These are phyloP conservation scores for Kitagawia praeruptora DNA, from an alignment of 129 eudicot genomes.

Conservation along the genomic window DNA sequence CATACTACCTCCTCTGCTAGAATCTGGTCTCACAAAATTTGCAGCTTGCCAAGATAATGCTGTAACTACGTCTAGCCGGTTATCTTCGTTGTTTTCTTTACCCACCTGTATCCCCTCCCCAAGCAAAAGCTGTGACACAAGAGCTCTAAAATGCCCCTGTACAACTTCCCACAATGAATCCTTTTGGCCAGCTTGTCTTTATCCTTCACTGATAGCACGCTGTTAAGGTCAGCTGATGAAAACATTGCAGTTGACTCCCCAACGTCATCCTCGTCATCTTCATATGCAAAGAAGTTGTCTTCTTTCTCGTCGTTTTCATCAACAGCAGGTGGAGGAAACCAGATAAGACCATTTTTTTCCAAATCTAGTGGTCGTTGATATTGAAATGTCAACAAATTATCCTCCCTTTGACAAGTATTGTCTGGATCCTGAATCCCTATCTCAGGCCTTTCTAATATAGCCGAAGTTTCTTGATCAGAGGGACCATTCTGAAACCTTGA, in stretches of 20 bases:
- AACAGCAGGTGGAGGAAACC: slow-evolving; percentile 85
- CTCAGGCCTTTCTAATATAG: slow-evolving; percentile 46
- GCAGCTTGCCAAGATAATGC: slow-evolving; percentile 96
- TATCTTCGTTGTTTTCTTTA: slow-evolving; percentile 32
- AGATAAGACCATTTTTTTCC: slow-evolving; percentile 66
- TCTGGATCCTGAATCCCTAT: slow-evolving; percentile 30
- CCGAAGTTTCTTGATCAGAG: slow-evolving; percentile 38
- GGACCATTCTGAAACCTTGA: slow-evolving; percentile 43
- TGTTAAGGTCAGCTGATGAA: slow-evolving; percentile 36
- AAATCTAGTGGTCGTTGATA: slow-evolving; percentile 48
- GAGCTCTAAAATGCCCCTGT: slow-evolving; percentile 90
- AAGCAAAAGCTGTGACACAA: slow-evolving; percentile 78
- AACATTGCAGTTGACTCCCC: slow-evolving; percentile 41
- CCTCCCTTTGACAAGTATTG: slow-evolving; percentile 24
- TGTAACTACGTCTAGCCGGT: slow-evolving; percentile 80
- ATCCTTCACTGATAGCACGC: slow-evolving; percentile 35
- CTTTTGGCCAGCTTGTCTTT: slow-evolving; percentile 35
- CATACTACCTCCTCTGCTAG: slow-evolving; percentile 98
- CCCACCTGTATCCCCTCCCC: slow-evolving; percentile 36
- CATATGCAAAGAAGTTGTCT: slow-evolving; percentile 56
- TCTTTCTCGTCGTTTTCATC: slow-evolving; percentile 52
- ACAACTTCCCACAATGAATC: slow-evolving; percentile 52
- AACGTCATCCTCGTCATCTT: slow-evolving; percentile 70
- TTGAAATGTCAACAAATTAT: slow-evolving; percentile 16
- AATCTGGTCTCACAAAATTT: slow-evolving; percentile 81